Percentiles rank a stretch among this genome's conserved stretches.
Evolutionary conservation across 2,329 filamentous ascomycete genomes (phyloP).

Genomic region (Chalara sp.): DNA sequence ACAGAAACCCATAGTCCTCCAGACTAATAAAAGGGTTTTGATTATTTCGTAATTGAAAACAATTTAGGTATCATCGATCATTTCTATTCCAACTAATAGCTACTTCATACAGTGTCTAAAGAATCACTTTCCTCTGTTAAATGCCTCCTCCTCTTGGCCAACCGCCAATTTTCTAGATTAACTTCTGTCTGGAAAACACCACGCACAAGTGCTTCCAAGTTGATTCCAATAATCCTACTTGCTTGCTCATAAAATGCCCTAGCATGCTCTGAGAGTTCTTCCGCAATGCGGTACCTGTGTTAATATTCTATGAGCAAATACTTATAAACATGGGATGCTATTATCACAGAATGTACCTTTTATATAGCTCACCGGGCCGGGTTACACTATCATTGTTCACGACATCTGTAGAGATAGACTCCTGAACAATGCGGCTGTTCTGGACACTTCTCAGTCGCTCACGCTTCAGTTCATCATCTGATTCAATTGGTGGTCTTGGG

Average conservation of each 20-base stretch:
- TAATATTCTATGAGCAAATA: too few relatives aligned
- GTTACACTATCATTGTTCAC: constrained; percentile 15
- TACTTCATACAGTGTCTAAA: too few relatives aligned
- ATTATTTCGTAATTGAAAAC: too few relatives aligned
- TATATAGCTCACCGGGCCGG: constrained; percentile 29
- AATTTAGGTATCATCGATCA: too few relatives aligned
- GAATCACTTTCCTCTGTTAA: too few relatives aligned
- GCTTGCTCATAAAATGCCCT: constrained; percentile 36
- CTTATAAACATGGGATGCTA: not conserved
- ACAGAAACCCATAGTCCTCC: too few relatives aligned
- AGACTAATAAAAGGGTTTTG: too few relatives aligned
- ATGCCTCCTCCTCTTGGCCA: constrained; percentile 16
- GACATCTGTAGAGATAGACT: constrained; percentile 14
- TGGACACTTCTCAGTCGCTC: constrained; percentile 21
- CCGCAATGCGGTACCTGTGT: constrained; percentile 29
- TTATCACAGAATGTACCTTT: constrained; percentile 6
- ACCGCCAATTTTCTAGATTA: constrained; percentile 21
- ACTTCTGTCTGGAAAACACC: constrained; percentile 23
- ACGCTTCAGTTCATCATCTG: constrained; percentile 16
- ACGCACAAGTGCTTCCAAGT: constrained; percentile 18
- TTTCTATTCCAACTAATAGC: too few relatives aligned
- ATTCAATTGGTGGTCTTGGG: constrained; percentile 12
- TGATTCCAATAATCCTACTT: constrained; percentile 27
- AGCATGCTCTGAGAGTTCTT: constrained; percentile 36
- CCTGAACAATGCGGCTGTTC: constrained; percentile 17